A percentile compares a stretch with the other conserved stretches of the same genome.
Evolutionary conservation across 768 basidiomycete species (phyloP).

Genomic region (Mycena capillaripes): DNA sequence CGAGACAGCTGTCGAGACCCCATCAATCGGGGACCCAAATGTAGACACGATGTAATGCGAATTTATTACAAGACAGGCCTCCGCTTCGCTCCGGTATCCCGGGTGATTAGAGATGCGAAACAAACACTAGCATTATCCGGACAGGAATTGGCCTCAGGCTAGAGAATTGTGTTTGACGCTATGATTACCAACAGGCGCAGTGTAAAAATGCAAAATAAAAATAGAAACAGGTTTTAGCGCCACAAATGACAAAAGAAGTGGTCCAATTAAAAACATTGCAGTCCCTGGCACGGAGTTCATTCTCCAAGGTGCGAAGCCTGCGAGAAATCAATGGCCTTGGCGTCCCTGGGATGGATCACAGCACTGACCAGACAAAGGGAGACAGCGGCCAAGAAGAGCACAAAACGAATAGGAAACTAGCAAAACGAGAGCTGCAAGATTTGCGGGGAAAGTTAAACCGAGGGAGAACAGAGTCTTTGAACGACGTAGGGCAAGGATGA

Average conservation of each 20-base stretch:
- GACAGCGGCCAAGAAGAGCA: background rate
- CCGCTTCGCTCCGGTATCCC: too few species aligned
- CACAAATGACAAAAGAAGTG: background rate
- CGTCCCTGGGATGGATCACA: too few species aligned
- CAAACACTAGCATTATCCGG: background rate
- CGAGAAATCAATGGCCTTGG: background rate
- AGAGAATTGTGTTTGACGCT: background rate
- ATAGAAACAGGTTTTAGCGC: background rate
- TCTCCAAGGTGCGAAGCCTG: background rate
- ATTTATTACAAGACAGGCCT: too few species aligned
- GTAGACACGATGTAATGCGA: too few species aligned
- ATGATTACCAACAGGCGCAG: background rate
- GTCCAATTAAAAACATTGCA: too few species aligned
- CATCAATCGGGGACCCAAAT: too few species aligned
- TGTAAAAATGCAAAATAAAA: background rate
- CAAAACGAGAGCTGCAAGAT: background rate
- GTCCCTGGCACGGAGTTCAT: too few species aligned
- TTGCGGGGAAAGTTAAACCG: background rate
- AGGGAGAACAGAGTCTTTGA: background rate
- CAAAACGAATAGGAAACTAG: background rate
- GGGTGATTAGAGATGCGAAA: background rate
- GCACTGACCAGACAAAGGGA: too few species aligned
- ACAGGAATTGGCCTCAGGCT: background rate
- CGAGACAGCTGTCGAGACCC: too few species aligned
- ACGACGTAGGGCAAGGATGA: background rate